Evolutionary conservation across 2,329 filamentous ascomycete species (phyloP).

Genomic region (Aureobasidium lini): DNA sequence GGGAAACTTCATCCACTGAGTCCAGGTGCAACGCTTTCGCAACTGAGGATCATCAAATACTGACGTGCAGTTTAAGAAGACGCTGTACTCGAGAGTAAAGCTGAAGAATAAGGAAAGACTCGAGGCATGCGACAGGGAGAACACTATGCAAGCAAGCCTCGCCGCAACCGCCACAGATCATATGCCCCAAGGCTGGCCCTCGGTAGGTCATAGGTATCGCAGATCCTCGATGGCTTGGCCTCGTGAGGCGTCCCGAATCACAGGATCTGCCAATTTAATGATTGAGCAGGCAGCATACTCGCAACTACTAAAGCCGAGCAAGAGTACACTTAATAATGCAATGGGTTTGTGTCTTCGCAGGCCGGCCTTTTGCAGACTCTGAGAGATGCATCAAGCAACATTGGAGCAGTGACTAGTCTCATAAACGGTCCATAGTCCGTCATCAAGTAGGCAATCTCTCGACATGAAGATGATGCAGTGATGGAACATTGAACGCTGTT

Average conservation of each 20-base stretch:
- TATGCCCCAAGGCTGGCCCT: not conserved
- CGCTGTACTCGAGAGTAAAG: not conserved
- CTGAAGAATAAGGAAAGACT: not conserved
- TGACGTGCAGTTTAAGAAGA: not conserved
- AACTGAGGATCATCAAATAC: too few species aligned
- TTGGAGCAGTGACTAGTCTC: too few species aligned
- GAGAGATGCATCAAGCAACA: too few species aligned
- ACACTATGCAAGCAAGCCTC: not conserved
- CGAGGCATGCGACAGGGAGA: not conserved
- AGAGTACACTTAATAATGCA: too few species aligned
- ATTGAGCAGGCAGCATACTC: too few species aligned
- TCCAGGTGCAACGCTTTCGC: not conserved
- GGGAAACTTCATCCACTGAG: conserved; percentile 1
- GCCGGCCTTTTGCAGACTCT: too few species aligned
- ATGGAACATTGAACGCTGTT: too few species aligned
- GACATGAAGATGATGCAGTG: too few species aligned
- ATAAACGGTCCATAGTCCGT: too few species aligned
- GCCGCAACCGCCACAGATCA: not conserved
- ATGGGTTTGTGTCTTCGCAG: too few species aligned
- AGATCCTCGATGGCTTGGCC: conserved; percentile 3
- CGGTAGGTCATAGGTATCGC: not conserved
- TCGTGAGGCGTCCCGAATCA: not conserved
- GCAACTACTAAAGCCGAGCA: too few species aligned
- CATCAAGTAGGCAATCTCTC: too few species aligned
- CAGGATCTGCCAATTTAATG: not conserved